Percentiles rank a stretch among this genome's conserved stretches.
phyloP scores from a whole-genome alignment of 345 rosid genomes.

The Tarenaya hassleriana region DNA sequence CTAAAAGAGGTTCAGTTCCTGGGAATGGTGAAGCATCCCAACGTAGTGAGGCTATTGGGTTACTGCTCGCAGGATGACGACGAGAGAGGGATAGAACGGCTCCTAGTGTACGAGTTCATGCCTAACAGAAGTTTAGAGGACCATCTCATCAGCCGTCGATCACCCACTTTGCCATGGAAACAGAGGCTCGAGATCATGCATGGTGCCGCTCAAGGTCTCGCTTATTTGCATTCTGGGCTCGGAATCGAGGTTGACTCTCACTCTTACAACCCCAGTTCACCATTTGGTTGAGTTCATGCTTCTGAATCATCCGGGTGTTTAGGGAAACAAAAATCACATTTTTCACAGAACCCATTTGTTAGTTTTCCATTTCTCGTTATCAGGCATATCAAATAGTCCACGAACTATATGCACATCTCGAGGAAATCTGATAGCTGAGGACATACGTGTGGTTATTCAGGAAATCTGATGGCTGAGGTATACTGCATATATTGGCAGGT shows the following conservation, averaged over 20 bases:
- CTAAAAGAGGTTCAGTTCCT: conserved; percentile 86
- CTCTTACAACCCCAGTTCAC: no score
- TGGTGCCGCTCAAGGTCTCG: conserved; percentile 81
- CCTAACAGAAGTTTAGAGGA: conserved; percentile 77
- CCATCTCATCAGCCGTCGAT: conserved; percentile 63
- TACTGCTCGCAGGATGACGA: conserved; percentile 63
- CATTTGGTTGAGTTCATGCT: no score
- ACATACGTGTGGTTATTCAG: no score
- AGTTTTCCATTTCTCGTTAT: no score
- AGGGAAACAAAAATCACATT: no score
- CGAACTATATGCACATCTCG: no score
- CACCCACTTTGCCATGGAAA: conserved; percentile 55
- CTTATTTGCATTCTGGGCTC: conserved; percentile 49
- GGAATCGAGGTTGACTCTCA: no score
- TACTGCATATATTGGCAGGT: conserved; percentile 39
- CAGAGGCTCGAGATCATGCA: conserved; percentile 56
- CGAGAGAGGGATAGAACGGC: conserved; percentile 65
- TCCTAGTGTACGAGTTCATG: conserved; percentile 78
- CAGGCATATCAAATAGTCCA: no score
- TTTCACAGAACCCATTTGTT: no score
- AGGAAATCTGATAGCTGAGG: no score
- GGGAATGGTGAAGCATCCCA: conserved; percentile 74
- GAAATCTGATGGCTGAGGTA: no score
- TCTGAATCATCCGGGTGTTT: no score
- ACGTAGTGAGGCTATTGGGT: conserved; percentile 80